Evolutionary conservation across 495 filamentous ascomycete species (phyloP), one percentile per base, ranked within the genome.

Genomic region (Lophiotrema nucula): DNA sequence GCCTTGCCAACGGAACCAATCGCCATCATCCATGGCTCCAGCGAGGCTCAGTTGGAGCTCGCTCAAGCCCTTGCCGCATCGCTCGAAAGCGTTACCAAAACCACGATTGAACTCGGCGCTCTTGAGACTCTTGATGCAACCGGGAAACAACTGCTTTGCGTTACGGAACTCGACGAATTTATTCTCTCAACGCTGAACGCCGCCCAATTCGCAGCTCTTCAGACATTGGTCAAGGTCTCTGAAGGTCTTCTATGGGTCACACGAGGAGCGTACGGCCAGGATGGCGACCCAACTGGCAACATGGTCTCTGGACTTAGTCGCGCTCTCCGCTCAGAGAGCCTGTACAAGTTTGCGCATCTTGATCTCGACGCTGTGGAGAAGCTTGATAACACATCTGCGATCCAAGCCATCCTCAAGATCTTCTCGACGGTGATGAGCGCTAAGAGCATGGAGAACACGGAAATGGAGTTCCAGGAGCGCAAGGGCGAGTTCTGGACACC

Each of bases 291-390:
- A 19, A 35, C 31, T 23, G 45, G 22, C 6, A 58, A 52, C 24
- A 58, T 58, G 55, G 31, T 58, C 24, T 16, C 47, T 31, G 55
- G 55, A n/a, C 28, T 58, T 18, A 58, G 55, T 21, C 12, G 55
- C 10, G 24, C 55, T n/a, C 2, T 58, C 16, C 55, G 55, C 6
- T 58, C 55, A 3, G 55, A 58, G 25, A 33, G 25, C 33, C 50
- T 33, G 26, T 18, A 31, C 37, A 49, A 28, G 3, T 58, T 58
- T 24, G 37, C 22, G 4, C 50, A 44, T 10, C 35, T 58, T 21
- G 55, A 58, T 51, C 47, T 58, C 31, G 55, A 58, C 28, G 46
- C 35, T 11, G 47, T 31, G 21, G 28, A 25, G 1, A 33, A 52
- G 47, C 47, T 51, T 11, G 46, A 5, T 16, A 27, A 50, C 8